Conservation (phyloP, 768 basidiomycete genomes). For the Hemileccinum rubropunctum region DNA sequence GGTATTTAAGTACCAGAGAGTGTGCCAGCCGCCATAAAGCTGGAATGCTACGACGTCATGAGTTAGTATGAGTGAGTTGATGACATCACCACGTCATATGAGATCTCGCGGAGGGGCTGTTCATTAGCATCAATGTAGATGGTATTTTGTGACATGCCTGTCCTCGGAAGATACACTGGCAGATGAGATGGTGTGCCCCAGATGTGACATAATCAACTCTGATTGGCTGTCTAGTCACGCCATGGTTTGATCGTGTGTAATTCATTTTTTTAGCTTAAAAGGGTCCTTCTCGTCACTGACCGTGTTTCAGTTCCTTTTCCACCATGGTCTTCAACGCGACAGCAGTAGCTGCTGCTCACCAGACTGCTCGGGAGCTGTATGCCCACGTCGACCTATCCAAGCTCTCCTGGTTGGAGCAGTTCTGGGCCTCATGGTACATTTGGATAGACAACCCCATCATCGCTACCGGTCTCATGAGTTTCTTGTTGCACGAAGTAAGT, state of each 20-base stretch:
- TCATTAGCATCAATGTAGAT: too few relatives aligned
- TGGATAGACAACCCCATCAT: constrained; percentile 85
- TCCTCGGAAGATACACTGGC: too few relatives aligned
- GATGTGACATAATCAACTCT: constrained; percentile 16
- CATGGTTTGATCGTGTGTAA: constrained; percentile 15
- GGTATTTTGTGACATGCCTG: too few relatives aligned
- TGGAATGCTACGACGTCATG: too few relatives aligned
- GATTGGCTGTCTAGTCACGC: constrained; percentile 31
- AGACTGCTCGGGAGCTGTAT: constrained; percentile 47
- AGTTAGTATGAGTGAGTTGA: too few relatives aligned
- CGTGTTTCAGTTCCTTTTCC: neutral
- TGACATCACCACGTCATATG: neutral
- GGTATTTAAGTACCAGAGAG: neutral
- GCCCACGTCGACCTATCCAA: constrained; percentile 55
- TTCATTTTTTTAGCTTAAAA: constrained; percentile 12
- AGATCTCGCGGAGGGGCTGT: too few relatives aligned
- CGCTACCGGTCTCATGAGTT: constrained; percentile 92
- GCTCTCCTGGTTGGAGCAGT: constrained; percentile 68
- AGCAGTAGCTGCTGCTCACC: constrained; percentile 27
- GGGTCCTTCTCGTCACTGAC: neutral
- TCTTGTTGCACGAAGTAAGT: constrained; percentile 89
- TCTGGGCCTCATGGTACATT: constrained; percentile 86
- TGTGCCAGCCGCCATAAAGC: neutral
- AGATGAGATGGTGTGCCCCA: too few relatives aligned
- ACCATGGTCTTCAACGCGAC: constrained; percentile 45